Percentiles rank a stretch among this genome's conserved stretches.
These are phyloP conservation scores for Calcarisporium arbuscula DNA, from an alignment of 2,329 filamentous ascomycete genomes.

Conservation along the genomic window DNA sequence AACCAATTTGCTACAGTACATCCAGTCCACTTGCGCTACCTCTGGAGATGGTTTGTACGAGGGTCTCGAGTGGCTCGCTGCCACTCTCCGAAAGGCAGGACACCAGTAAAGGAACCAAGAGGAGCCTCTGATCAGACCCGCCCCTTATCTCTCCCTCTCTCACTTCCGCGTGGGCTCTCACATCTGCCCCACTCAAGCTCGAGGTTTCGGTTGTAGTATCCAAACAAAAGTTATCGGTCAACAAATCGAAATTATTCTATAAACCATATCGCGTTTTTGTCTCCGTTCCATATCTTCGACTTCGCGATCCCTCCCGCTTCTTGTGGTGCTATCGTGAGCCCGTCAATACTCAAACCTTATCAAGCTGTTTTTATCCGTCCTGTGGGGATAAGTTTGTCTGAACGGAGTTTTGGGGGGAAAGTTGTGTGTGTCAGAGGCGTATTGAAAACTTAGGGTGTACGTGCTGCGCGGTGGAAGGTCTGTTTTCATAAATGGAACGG, in stretches of 20 bases:
- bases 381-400: conserved; percentile 2
- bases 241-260: conserved; percentile 49
- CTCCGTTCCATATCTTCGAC: conserved; percentile 16
- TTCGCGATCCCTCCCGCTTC: conserved; percentile 10
- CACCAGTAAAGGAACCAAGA: conserved; percentile 47
- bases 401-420: too few relatives aligned
- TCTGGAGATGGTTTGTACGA: conserved; percentile 99
- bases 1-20: conserved; percentile 59
- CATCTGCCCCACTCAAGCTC: conserved; percentile 34
- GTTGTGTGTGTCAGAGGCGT: too few relatives aligned
- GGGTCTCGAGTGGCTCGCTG: conserved; percentile 90
- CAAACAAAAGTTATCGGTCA: conserved; percentile 47
- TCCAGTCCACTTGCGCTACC: conserved; percentile 98
- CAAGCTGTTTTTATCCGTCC: conserved; percentile 2
- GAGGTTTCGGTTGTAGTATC: conserved; percentile 53
- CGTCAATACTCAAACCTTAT: conserved; percentile 6
- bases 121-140: conserved; percentile 26
- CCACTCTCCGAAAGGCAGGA: conserved; percentile 71
- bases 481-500: too few relatives aligned
- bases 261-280: conserved; percentile 25
- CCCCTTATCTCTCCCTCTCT: conserved; percentile 27
- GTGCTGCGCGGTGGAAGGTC: too few relatives aligned
- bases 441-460: too few relatives aligned
- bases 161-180: conserved; percentile 33
- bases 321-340: conserved; percentile 24